Base-by-base conservation (phyloP, 371 early-diverging fungal species). In the Basidiobolus meristosporus region DNA sequence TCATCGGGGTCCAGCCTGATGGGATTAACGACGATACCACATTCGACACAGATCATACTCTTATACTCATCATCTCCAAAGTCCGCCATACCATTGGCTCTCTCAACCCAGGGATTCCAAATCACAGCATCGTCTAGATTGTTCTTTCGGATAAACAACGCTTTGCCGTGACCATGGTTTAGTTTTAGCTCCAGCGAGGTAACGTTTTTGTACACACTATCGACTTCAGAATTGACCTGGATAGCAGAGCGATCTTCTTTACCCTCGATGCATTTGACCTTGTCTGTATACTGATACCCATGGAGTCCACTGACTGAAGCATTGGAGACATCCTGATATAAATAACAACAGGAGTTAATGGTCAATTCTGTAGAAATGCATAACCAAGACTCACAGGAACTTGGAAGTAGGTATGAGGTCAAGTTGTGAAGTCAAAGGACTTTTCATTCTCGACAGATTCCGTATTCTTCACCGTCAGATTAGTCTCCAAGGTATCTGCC, bases 61-160 rank as follows among this genome's bases (percentile, higher is more conserved):
- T 70, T 57, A 50, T 78, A 90, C 54, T 77, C 82, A 28, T 68
- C 71, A 52, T 90, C 74, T 18, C 62, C 85, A 57, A 92, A 87
- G 51, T 96, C 97, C 12, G 67, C 66, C 84, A 92, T 84, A 17
- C 59, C 74, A 36, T 68, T 63, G 9, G 93, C 74, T 61, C 86
- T 88, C 22, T 85, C 89, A 12, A 61, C 60, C 93, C 93, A 92
- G 7, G 91, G 91, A 48, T 96, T 96, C 97, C 97, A 96, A 23
- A 96, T 80, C 36, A 92, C 79, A 45, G 74, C 65, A 53, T 87
- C 84, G 31, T 66, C 68, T 39, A 82, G 62, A 40, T 67, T 63
- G 18, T 44, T 53, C 39, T 76, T 73, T 42, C 63, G 56, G 39
- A 86, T 46, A 9, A 44, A 40, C 18, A 66, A 43, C 0, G 51